These are phyloP conservation scores for Sclerotinia spermophila DNA, from an alignment of 2,329 filamentous ascomycete genomes.

Conservation along the genomic window DNA sequence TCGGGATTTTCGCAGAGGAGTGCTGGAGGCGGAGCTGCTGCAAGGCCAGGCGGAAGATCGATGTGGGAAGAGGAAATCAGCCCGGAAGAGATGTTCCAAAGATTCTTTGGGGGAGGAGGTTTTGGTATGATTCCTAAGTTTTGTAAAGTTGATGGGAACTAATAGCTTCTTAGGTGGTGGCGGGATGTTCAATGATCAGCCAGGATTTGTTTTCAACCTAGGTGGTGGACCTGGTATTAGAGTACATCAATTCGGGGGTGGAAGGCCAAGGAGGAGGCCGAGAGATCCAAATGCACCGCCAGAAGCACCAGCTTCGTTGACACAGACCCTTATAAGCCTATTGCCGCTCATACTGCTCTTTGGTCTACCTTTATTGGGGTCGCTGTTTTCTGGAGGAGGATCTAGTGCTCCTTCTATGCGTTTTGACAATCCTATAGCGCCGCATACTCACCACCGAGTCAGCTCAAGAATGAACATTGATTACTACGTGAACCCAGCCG, in stretches of 20 bases:
- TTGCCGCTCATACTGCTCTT: slow-evolving; percentile 89
- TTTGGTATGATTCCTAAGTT: slow-evolving; percentile 43
- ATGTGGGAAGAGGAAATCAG: slow-evolving; percentile 91
- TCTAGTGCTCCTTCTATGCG: slow-evolving; percentile 65
- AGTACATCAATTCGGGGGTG: slow-evolving; percentile 92
- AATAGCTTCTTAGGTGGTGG: slow-evolving; percentile 33
- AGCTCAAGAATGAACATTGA: slow-evolving; percentile 69
- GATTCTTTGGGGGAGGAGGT: slow-evolving; percentile 81
- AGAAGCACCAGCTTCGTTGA: slow-evolving; percentile 49
- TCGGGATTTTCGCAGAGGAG: slow-evolving; percentile 53
- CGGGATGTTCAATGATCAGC: slow-evolving; percentile 68
- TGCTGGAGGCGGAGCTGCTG: slow-evolving; percentile 30
- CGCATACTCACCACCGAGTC: slow-evolving; percentile 69
- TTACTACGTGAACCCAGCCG: slow-evolving; percentile 80
- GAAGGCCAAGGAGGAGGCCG: slow-evolving; percentile 70
- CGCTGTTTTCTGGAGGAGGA: slow-evolving; percentile 62
- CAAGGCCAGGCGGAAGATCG: slow-evolving; percentile 48
- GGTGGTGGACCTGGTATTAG: slow-evolving; percentile 87
- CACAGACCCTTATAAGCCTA: slow-evolving; percentile 62
- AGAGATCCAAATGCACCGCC: slow-evolving; percentile 53
- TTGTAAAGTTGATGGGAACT: slow-evolving; percentile 17
- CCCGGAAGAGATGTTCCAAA: slow-evolving; percentile 93
- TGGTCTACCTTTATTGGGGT: slow-evolving; percentile 77
- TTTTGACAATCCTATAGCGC: slow-evolving; percentile 68
- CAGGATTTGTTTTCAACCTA: slow-evolving; percentile 93